phyloP scores from a whole-genome alignment of 352 stramenopile species.

The Phytophthora pinifolia region DNA sequence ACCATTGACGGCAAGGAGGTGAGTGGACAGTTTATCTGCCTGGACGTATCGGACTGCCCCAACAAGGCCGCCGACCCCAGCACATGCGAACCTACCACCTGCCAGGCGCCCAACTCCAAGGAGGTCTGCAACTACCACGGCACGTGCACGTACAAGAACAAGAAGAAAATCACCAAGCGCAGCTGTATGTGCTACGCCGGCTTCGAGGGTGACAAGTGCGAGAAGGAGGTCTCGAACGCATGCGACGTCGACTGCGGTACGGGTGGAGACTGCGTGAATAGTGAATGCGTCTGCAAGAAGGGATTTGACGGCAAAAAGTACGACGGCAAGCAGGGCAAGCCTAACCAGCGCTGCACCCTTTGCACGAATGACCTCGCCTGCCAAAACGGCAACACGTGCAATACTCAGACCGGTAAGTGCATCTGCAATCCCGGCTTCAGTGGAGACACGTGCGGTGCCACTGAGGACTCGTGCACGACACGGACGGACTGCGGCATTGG shows the following conservation, averaged over 20 bases:
- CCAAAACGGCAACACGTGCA: conserved; percentile 53
- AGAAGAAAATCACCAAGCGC: conserved; percentile 58
- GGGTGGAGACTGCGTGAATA: conserved; percentile 50
- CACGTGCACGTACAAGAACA: conserved; percentile 71
- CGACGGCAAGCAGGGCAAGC: conserved; percentile 48
- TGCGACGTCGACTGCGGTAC: conserved; percentile 62
- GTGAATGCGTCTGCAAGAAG: conserved; percentile 49
- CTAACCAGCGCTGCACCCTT: conserved; percentile 47
- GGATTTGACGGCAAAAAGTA: conserved; percentile 45
- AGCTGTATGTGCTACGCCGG: conserved; percentile 55
- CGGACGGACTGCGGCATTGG: conserved; percentile 46
- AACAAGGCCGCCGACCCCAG: conserved; percentile 54
- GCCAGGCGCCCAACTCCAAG: conserved; percentile 42
- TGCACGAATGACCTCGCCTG: conserved; percentile 58
- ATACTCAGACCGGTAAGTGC: conserved; percentile 57
- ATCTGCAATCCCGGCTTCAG: conserved; percentile 46
- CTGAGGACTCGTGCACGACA: conserved; percentile 46
- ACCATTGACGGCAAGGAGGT: conserved; percentile 55
- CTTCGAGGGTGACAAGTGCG: conserved; percentile 50
- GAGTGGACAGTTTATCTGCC: conserved; percentile 52
- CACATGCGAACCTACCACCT: conserved; percentile 39
- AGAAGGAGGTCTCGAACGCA: conserved; percentile 40
- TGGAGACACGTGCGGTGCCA: conserved; percentile 53
- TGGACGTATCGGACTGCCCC: conserved; percentile 60
- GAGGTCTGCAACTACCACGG: conserved; percentile 67